Base-by-base conservation (phyloP, 2,329 filamentous ascomycete genomes). In the Tolypocladium ovalisporum region DNA sequence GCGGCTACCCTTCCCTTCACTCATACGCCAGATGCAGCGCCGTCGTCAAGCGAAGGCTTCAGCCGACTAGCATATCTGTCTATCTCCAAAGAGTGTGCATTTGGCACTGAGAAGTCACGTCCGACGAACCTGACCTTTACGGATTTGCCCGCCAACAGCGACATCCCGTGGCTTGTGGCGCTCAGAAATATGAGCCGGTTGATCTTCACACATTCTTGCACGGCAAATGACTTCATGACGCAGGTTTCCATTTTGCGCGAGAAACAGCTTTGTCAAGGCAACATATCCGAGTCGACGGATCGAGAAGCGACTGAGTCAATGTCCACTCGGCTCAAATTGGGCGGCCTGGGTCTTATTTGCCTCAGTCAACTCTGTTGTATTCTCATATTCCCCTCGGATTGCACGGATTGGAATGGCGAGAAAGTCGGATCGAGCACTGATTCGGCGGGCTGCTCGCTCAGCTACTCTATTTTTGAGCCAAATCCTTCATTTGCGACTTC, bases 401-500 rank as follows among this genome's bases (percentile, higher is more conserved):
- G 71, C 54, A 67, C 71, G 0, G 67, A 69, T 0, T 77, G 73
- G 70, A 63, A 59, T 24, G 55, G 66, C 17, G 65, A 62, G 5
- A 58, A 58, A 17, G 59, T 60, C 27, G 59, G 55, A 36, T 36
- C 52, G 3, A 62, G 35, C 40, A 54, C 60, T 13, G 15, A 32
- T 24, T 19, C 29, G 22, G 44, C 22, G 8, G 22, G 55, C 29
- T 27, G n/a, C 17, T n/a, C 60, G 2, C 64, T 79, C n/a, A 65
- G 62, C 4, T 76, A 75, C 59, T 57, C 67, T 8, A 65, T 78
- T 4, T 76, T 77, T 62, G 61, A 63, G 42, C 68, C 73, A 13
- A 56, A 54, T 17, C n/a, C 37, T 15, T 27, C 37, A 27, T 62
- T 67, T 12, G 57, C 60, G 3, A 44, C 59, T 8, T 61, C 58